Percentiles rank a stretch among this genome's conserved stretches.
Evolutionary conservation across 345 rosid species (phyloP).

Genomic region (Arabidopsis suecica): DNA sequence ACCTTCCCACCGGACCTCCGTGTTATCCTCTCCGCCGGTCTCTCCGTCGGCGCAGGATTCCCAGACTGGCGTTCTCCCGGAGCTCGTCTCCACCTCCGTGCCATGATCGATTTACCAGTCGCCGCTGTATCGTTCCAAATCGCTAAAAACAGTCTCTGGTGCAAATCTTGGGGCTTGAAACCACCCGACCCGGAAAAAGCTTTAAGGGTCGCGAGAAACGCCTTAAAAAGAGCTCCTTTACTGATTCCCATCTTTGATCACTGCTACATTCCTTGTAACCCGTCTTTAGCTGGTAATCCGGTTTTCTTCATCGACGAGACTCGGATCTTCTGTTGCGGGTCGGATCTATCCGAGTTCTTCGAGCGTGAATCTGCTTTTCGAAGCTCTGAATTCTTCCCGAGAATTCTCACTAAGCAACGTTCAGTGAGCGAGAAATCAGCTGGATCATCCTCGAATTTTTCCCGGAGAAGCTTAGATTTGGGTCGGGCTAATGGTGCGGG

Average conservation of each 20-base stretch:
- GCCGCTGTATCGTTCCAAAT: conserved; percentile 81
- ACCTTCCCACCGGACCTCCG: conserved; percentile 86
- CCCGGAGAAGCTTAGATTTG: conserved; percentile 64
- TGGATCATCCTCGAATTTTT: conserved; percentile 54
- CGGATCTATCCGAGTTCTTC: conserved; percentile 77
- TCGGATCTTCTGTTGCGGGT: conserved; percentile 78
- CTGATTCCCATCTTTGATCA: conserved; percentile 81
- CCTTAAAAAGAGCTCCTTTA: conserved; percentile 74
- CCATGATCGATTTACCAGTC: conserved; percentile 75
- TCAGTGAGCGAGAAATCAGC: conserved; percentile 61
- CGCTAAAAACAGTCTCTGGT: conserved; percentile 80
- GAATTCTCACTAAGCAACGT: conserved; percentile 52
- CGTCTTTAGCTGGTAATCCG: conserved; percentile 86
- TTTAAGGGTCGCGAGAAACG: conserved; percentile 70
- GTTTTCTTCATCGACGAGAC: conserved; percentile 81
- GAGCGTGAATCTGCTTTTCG: conserved; percentile 69
- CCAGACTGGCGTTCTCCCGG: conserved; percentile 83
- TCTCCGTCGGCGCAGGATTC: conserved; percentile 73
- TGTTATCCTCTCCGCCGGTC: conserved; percentile 71
- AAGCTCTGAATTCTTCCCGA: conserved; percentile 53
- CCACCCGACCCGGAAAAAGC: conserved; percentile 82
- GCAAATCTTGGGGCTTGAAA: conserved; percentile 78
- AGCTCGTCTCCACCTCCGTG: conserved; percentile 70
- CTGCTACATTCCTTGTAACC: conserved; percentile 87
- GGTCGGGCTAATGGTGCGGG: conserved; percentile 48